Conservation (phyloP, 2,329 filamentous ascomycete genomes). For the Spiromastix sp. region DNA sequence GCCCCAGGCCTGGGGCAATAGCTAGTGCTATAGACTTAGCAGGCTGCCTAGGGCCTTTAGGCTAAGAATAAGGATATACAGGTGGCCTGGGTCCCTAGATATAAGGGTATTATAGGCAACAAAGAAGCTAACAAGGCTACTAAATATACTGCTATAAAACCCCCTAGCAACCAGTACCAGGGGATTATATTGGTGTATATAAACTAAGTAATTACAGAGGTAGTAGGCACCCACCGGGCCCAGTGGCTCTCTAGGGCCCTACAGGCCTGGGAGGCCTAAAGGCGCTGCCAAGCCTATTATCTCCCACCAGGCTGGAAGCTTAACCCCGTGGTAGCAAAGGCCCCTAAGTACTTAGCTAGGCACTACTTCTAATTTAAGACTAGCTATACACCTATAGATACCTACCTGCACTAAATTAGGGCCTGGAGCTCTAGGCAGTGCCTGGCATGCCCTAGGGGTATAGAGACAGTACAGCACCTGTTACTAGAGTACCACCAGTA, state of each 20-base stretch:
- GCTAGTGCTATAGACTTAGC: background rate
- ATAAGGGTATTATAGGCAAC: background rate
- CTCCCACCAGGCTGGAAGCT: too few species aligned
- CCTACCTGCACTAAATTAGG: background rate
- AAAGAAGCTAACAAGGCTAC: too few species aligned
- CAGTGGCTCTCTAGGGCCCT: too few species aligned
- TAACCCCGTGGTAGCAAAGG: background rate
- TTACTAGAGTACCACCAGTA: background rate
- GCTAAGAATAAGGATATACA: background rate
- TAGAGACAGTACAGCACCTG: slow-evolving; percentile 1
- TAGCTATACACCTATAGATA: background rate
- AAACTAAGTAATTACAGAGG: too few species aligned
- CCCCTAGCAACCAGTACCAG: too few species aligned
- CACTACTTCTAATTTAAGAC: slow-evolving; percentile 1
- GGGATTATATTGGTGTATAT: too few species aligned
- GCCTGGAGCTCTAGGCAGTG: background rate
- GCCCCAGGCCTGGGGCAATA: background rate
- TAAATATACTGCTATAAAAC: too few species aligned
- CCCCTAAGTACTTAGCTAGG: background rate
- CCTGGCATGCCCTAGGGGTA: background rate
- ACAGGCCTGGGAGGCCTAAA: too few species aligned
- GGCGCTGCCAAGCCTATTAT: too few species aligned
- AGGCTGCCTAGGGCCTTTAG: background rate
- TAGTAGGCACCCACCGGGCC: too few species aligned
- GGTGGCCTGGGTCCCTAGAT: background rate